A percentile compares a stretch with the other conserved stretches of the same genome.
These are phyloP conservation scores for Conticribra weissflogii DNA, from an alignment of 108 stramenopile species.

Conservation along the genomic window DNA sequence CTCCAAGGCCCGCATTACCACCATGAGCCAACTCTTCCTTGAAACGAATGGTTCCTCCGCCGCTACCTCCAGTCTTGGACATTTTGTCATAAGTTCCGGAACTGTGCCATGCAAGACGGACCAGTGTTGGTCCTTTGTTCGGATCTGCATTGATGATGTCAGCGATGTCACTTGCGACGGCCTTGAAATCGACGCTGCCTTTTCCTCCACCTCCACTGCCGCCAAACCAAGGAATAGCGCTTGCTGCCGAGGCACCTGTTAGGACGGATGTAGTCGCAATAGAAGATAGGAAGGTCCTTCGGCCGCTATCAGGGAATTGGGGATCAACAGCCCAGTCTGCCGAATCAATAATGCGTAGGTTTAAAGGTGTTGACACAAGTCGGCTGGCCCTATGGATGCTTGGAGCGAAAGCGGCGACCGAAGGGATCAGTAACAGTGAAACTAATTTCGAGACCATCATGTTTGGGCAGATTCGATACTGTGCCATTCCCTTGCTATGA, in stretches of 20 bases:
- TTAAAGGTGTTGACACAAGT: not conserved
- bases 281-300: not conserved
- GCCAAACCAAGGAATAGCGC: not conserved
- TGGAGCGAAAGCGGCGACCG: not conserved
- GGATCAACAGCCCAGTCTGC: not conserved
- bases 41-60: conserved; percentile 76
- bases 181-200: conserved; percentile 30
- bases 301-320: not conserved
- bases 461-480: no score
- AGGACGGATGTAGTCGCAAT: not conserved
- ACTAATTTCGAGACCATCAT: not conserved
- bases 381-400: not conserved
- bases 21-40: conserved; percentile 70
- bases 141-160: conserved; percentile 52
- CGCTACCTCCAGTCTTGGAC: conserved; percentile 59
- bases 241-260: not conserved
- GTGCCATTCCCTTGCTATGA: no score
- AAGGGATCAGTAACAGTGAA: not conserved
- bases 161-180: conserved; percentile 56
- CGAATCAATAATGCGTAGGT: not conserved
- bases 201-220: not conserved
- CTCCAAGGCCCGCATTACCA: conserved; percentile 74
- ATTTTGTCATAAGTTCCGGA: conserved; percentile 73
- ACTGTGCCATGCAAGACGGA: conserved; percentile 80
- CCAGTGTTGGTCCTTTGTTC: conserved; percentile 57